These are phyloP conservation scores for Claviceps humidiphila DNA, from an alignment of 2,329 filamentous ascomycete species.

Conservation along the genomic window DNA sequence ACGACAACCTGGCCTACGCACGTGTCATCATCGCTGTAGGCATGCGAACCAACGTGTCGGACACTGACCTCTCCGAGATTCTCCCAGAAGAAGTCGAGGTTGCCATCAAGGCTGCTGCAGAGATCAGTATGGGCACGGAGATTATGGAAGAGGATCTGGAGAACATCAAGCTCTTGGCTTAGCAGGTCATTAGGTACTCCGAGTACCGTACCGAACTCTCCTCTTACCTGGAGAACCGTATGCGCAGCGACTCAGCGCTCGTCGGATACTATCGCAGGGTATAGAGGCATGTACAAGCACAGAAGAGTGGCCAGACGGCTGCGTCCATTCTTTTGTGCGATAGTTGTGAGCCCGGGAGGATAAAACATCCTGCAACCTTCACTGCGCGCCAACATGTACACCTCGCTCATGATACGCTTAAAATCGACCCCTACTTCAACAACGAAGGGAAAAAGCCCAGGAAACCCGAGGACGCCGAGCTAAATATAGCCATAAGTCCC, in stretches of 20 bases:
- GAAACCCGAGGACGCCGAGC: too few relatives aligned
- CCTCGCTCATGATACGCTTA: too few relatives aligned
- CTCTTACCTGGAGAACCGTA: slow-evolving; percentile 79
- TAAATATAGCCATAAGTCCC: too few relatives aligned
- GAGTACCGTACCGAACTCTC: slow-evolving; percentile 82
- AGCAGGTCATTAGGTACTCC: slow-evolving; percentile 85
- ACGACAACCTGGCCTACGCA: slow-evolving; percentile 92
- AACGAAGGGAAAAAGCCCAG: too few relatives aligned
- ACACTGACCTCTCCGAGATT: slow-evolving; percentile 72
- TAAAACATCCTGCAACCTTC: too few relatives aligned
- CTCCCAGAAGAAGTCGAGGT: slow-evolving; percentile 90
- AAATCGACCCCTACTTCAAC: too few relatives aligned
- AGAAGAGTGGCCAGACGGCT: too few relatives aligned
- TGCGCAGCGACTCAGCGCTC: slow-evolving; percentile 66
- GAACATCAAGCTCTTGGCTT: slow-evolving; percentile 76
- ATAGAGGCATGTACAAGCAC: too few relatives aligned
- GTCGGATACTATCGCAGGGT: slow-evolving; percentile 45
- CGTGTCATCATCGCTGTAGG: slow-evolving; percentile 80
- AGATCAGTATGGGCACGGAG: slow-evolving; percentile 97
- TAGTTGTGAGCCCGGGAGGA: too few relatives aligned
- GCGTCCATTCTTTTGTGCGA: too few relatives aligned
- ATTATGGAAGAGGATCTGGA: slow-evolving; percentile 85
- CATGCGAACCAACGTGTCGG: slow-evolving; percentile 67
- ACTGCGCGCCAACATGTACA: too few relatives aligned
- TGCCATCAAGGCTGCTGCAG: slow-evolving; percentile 83